phyloP scores from a whole-genome alignment of 2,329 filamentous ascomycete genomes.

The Epichloe typhina region DNA sequence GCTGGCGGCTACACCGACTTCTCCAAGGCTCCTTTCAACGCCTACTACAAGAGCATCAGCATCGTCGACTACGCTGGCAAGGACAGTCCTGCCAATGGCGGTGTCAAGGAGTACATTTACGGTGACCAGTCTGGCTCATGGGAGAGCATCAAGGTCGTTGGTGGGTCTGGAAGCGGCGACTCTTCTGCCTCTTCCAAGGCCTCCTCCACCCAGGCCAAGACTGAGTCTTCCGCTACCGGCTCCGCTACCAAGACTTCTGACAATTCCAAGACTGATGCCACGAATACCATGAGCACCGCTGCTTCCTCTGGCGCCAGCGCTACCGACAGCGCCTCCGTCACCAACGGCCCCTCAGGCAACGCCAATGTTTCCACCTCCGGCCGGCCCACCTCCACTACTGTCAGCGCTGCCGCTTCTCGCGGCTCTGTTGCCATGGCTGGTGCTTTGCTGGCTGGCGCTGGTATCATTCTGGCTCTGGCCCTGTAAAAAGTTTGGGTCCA shows the following conservation, averaged over 20 bases:
- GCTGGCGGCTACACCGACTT: conserved; percentile 45
- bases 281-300: conserved; percentile 11
- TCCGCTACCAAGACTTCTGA: not conserved
- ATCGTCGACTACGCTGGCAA: conserved; percentile 31
- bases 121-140: conserved; percentile 27
- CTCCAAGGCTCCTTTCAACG: conserved; percentile 27
- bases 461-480: conserved; percentile 17
- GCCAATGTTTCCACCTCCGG: not conserved
- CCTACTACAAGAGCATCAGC: conserved; percentile 31
- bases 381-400: not conserved
- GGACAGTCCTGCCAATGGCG: conserved; percentile 18
- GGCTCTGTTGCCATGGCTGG: conserved; percentile 12
- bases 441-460: conserved; percentile 16
- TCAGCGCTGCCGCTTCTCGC: conserved; percentile 15
- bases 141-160: conserved; percentile 45
- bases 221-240: conserved; percentile 28
- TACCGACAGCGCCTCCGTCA: not conserved
- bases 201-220: conserved; percentile 24
- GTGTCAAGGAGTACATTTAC: conserved; percentile 28
- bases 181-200: conserved; percentile 46
- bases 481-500: conserved; percentile 9
- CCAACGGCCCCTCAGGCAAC: not conserved
- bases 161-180: conserved; percentile 57
- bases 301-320: conserved; percentile 7
- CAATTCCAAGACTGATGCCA: conserved; percentile 4